These are phyloP conservation scores for Dactylonectria macrodidyma DNA, from an alignment of 2,329 filamentous ascomycete species.

Conservation along the genomic window DNA sequence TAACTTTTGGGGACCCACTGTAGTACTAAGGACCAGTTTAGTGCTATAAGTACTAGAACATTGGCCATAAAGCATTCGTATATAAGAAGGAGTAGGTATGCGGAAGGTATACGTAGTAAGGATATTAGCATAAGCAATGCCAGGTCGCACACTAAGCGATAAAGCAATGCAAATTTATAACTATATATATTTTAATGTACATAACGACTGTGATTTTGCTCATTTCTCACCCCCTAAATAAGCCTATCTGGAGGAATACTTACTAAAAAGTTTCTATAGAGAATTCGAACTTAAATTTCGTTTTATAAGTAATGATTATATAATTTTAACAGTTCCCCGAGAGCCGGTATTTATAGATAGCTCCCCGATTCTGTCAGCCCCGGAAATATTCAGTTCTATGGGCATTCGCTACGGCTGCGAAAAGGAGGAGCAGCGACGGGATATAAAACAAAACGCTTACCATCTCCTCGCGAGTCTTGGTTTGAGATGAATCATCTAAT, in stretches of 20 bases:
- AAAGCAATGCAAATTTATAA: too few relatives aligned
- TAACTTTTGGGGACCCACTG: too few relatives aligned
- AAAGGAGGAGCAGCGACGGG: neutral
- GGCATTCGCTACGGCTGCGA: neutral
- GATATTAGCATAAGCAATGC: too few relatives aligned
- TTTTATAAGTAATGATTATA: neutral
- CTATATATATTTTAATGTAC: neutral
- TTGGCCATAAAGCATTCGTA: slow-evolving; percentile 8
- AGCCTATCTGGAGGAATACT: neutral
- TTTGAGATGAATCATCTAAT: neutral
- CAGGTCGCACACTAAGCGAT: too few relatives aligned
- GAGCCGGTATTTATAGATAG: neutral
- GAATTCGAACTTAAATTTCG: neutral
- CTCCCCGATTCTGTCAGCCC: neutral
- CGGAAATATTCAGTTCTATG: neutral
- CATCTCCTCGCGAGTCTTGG: neutral
- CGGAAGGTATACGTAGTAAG: too few relatives aligned
- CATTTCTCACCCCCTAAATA: neutral
- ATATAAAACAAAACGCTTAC: neutral
- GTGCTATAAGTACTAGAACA: slow-evolving; percentile 22
- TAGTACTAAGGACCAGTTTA: neutral
- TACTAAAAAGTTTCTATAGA: neutral
- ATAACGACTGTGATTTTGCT: neutral
- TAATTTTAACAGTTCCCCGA: neutral
- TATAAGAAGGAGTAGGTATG: too few relatives aligned